Evolutionary conservation across 2,329 filamentous ascomycete species (phyloP), one percentile per base, ranked within the genome.

Genomic region (Trichoderma endophyticum): DNA sequence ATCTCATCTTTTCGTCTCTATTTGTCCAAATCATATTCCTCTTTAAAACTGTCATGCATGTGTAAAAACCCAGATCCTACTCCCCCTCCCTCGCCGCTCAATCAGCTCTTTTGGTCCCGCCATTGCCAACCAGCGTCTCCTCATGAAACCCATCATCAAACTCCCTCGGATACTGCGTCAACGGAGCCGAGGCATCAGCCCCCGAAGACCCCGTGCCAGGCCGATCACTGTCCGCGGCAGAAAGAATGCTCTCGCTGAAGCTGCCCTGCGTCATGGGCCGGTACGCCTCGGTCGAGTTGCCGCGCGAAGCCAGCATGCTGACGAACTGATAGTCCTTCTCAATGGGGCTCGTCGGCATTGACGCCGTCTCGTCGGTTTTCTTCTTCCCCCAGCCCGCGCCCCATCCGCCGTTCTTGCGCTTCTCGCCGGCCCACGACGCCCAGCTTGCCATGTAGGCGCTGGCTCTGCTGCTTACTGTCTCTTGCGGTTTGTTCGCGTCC

Each of bases 351-450:
- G 79, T 78, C 6, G 83, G 80, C 2, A 77, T 77, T 4, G 81
- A 78, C 1, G 79, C 77, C 24, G 78, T 48, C 9, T 79, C 77
- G 18, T 79, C 81, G 39, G 71, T 36, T 71, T 63, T 76, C 71
- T 79, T 78, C 75, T 79, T 80, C 51, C 82, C 82, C 80, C 83
- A 84, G 60, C 81, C 80, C 28, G 77, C 80, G 28, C 80, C 85
- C 78, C 85, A 83, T 61, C 81, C 85, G n/a, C 81, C 83, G 4
- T 79, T 78, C 77, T 91, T 92, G 74, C 91, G 86, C 83, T 95
- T 95, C 83, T 96, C 92, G 64, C 90, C 90, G 2, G 90, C 90
- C 90, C 90, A 92, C 0, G 85, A 82, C 1, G 90, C 89, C 90
- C 90, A 92, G 76, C 89, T 91, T 51, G 89, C 90, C 76, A 92